Evolutionary conservation across 305 asterid genomes (phyloP), one percentile per base, ranked within the genome.

Genomic region (Caryopteris hybrid): DNA sequence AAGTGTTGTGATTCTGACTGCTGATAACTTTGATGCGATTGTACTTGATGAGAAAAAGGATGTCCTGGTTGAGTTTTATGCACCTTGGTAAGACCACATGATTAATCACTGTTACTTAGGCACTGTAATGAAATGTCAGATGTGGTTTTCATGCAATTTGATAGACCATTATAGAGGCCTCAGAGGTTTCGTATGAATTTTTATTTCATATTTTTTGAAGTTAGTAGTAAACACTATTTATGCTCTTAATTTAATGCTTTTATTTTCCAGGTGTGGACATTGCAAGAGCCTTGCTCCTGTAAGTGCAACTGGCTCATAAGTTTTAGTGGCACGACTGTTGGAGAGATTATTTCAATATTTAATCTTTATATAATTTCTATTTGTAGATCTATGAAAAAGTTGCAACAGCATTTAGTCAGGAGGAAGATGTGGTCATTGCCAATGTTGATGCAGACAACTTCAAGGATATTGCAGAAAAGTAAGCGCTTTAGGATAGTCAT

Each of bases 241-340:
- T n/a, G 50, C 39, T 62, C 58, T n/a, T 13, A 8, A 31, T 43
- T 76, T 79, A 34, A 50, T 68, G 68, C 78, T 64, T 63, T 43
- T 42, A 58, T 47, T 81, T 70, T 57, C 55, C 83, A 90, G 97
- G 97, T 90, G 97, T 69, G 97, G 95, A 46, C 97, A 90, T 43
- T 90, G 95, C 85, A 85, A 90, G 78, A 86, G 41, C 79, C 95
- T 90, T 77, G 97, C 97, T 84, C 97, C 97, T 50, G 97, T 90
- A 80, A 88, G 93, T 82, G n/a, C n/a, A n/a, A n/a, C n/a, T n/a
- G n/a, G n/a, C n/a, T n/a, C n/a, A n/a, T n/a, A n/a, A n/a, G n/a
- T n/a, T n/a, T n/a, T n/a, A n/a, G n/a, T n/a, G n/a, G n/a, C n/a
- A n/a, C n/a, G n/a, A n/a, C n/a, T n/a, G n/a, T n/a, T n/a, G n/a